A percentile compares a stretch with the other conserved stretches of the same genome.
These are phyloP conservation scores for Malassezia globosa DNA, from an alignment of 1,284 basidiomycete genomes.

Conservation along the genomic window DNA sequence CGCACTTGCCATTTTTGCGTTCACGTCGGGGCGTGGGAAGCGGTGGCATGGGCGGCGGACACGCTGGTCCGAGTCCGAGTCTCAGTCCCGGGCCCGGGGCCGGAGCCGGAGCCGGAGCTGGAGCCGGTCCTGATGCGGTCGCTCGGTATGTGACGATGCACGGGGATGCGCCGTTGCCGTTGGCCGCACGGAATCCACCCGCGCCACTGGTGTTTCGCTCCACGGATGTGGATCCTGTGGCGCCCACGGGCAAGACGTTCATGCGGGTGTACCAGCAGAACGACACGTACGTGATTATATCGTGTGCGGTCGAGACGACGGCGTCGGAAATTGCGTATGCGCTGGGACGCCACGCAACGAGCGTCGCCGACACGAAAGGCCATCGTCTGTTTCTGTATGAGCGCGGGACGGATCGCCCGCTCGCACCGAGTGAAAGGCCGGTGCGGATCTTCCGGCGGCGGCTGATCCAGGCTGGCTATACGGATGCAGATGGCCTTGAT, in stretches of 20 bases:
- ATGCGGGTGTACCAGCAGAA: constrained; percentile 69
- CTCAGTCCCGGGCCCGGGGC: too few species aligned
- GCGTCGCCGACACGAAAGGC: constrained; percentile 22
- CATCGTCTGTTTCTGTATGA: constrained; percentile 43
- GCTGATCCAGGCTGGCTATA: constrained; percentile 82
- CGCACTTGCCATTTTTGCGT: not conserved
- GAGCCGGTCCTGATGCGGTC: not conserved
- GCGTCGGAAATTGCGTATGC: constrained; percentile 55
- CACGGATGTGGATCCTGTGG: not conserved
- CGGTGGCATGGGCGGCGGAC: too few species aligned
- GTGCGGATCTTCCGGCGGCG: constrained; percentile 72
- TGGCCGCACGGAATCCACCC: not conserved
- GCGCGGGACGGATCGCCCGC: constrained; percentile 41
- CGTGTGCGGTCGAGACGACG: constrained; percentile 58
- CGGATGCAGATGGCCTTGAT: constrained; percentile 66
- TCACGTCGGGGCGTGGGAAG: too few species aligned
- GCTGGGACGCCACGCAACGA: constrained; percentile 19
- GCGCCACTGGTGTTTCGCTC: not conserved
- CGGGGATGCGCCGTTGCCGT: not conserved
- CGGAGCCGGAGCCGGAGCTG: not conserved
- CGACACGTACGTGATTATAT: constrained; percentile 61
- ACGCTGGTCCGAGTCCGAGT: too few species aligned
- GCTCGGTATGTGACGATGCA: not conserved
- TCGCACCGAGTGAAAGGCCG: constrained; percentile 63
- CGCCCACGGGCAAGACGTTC: constrained; percentile 42